Evolutionary conservation across 2,329 filamentous ascomycete species (phyloP), one percentile per base, ranked within the genome.

Genomic region (Trichoderma hamatum): DNA sequence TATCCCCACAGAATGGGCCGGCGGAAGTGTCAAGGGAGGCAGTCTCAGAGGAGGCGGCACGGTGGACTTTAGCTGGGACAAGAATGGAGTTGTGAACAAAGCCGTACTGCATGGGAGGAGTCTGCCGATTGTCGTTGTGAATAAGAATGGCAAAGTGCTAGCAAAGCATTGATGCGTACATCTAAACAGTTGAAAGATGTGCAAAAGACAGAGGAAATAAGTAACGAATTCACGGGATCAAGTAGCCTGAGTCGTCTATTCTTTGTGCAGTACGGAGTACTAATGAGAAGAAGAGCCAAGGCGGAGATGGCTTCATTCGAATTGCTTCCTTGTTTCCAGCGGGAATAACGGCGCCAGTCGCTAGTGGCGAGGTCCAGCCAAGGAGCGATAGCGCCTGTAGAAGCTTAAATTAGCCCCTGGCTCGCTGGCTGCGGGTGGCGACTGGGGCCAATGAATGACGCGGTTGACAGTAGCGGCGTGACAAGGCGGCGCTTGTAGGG

Each of bases 1-100:
- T 5, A 61, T 71, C 49, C 67, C 67, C 6, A 30, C n/a, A 36
- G 67, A 69, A 21, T 71, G 69, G 69, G 67, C 69, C 21, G 62
- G 62, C 4, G 67, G 69, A 10, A 60, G 60, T 5, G 67, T 67
- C 3, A 69, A 66, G 49, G 69, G 69, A 13, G 54, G 56, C 2
- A 69, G 67, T 21, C 21, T 65, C 32, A 69, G 62, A 32, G 67
- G 69, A n/a, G 69, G 67, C 16, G 67, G 67, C 13, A 69, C 55
- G 14, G 67, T 71, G 13, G 69, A 71, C 39, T 67, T 71, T 52
- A 28, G 54, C 21, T 69, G 69, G 69, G 56, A 69, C n/a, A 43
- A 61, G 13, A 34, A 67, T n/a, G 55, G 63, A n/a, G 26, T 67
- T 19, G 68, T 60, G 21, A 64, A 39, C 21, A 55, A 36, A 21